Base-by-base conservation (phyloP, 2,329 filamentous ascomycete species). In the Aspergillus felis region DNA sequence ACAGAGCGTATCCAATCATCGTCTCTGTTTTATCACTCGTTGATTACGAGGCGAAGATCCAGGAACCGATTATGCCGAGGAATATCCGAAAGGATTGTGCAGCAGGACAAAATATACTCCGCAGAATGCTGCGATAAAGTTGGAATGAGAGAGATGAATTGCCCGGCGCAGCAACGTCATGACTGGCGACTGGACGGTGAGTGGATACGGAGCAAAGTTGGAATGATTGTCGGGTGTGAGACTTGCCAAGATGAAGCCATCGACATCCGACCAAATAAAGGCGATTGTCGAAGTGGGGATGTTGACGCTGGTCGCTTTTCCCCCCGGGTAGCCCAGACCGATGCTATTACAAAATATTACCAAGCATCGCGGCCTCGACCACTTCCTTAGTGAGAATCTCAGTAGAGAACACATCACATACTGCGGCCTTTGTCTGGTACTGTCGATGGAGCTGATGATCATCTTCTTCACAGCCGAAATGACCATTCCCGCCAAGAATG, bases 291-390 rank as follows among this genome's bases (percentile, higher is more conserved):
- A 24, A 24, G 44, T 47, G 44, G 44, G 22, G 44, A 47, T 47
- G 24, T n/a, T 25, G 24, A 25, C 44, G 32, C 7, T 47, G 44
- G 44, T 17, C 44, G 1, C 22, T 47, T 24, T 10, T 24, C 22
- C 12, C 12, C 24, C 44, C 20, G 42, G 14, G 22, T 25, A 28
- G 22, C 20, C 42, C 42, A 46, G 42, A 24, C 32, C 27, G 3
- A 32, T 41, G 51, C 22, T 41, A 50, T 61, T 38, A 56, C 57
- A 35, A 35, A 58, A 54, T 50, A 50, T 61, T 38, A 56, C 58
- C 47, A 42, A 59, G 55, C 54, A 54, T 38, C 57, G 57, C 51
- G 56, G 55, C 27, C 32, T 57, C 27, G 35, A 56, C 44, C 44
- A 25, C 14, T 22, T 44, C 4, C n/a, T 44, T 10, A 17, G 32